phyloP scores from a whole-genome alignment of 2,329 filamentous ascomycete species.

The Colletotrichum sp. region DNA sequence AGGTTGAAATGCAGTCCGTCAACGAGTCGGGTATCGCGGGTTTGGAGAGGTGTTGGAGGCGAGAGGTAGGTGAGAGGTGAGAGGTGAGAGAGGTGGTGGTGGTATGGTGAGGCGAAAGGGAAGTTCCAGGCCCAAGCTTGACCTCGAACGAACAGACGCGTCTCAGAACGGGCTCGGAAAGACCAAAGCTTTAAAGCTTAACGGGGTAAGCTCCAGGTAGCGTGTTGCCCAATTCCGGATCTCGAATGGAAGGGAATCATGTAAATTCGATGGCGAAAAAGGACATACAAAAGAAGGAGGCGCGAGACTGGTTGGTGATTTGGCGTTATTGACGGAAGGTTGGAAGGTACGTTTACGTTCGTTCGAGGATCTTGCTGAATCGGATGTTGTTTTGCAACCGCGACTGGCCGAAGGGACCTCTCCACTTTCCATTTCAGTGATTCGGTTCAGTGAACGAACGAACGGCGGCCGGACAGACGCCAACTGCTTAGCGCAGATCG shows the following conservation, averaged over 20 bases:
- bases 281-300: neutral
- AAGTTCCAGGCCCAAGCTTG: conserved; percentile 4
- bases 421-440: neutral
- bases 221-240: neutral
- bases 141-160: conserved; percentile 7
- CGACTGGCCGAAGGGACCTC: conserved; percentile 6
- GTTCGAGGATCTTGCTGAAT: neutral
- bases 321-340: neutral
- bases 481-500: neutral
- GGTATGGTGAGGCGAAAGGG: neutral
- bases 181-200: conserved; percentile 15
- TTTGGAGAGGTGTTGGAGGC: neutral
- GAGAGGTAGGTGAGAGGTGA: neutral
- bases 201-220: neutral
- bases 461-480: neutral
- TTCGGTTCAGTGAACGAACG: neutral
- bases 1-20: neutral
- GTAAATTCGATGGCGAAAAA: neutral
- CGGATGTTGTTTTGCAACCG: conserved; percentile 22
- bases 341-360: neutral
- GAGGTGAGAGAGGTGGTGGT: neutral
- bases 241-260: neutral
- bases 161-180: conserved; percentile 14
- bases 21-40: neutral
- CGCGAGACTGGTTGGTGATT: neutral